Evolutionary conservation across 2,329 filamentous ascomycete species (phyloP).

Genomic region (Trichophyton verrucosum): DNA sequence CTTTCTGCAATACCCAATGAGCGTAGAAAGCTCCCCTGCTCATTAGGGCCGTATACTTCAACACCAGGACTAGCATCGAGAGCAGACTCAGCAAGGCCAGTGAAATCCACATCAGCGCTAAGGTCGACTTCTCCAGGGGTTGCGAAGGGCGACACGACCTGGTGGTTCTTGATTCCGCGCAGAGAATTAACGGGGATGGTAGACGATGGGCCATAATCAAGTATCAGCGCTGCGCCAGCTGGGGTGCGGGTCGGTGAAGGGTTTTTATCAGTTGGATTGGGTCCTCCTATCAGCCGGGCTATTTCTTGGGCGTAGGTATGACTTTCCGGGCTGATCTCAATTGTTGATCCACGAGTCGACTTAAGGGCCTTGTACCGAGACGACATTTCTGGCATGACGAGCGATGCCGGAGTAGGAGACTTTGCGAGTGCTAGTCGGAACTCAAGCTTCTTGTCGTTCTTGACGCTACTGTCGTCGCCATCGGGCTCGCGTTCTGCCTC

Average conservation of each 20-base stretch:
- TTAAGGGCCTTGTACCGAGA: constrained; percentile 66
- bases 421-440: constrained; percentile 76
- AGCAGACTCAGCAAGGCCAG: constrained; percentile 70
- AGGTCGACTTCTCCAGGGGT: constrained; percentile 75
- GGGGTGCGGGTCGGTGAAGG: constrained; percentile 35
- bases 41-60: constrained; percentile 84
- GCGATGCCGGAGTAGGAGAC: constrained; percentile 64
- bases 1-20: constrained; percentile 74
- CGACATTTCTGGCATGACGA: constrained; percentile 73
- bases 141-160: constrained; percentile 63
- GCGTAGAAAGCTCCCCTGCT: constrained; percentile 68
- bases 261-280: constrained; percentile 10
- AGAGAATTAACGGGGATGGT: constrained; percentile 80
- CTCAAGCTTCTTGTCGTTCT: constrained; percentile 49
- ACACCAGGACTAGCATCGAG: constrained; percentile 62
- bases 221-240: constrained; percentile 79
- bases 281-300: constrained; percentile 68
- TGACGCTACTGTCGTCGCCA: constrained; percentile 26
- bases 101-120: constrained; percentile 87
- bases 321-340: constrained; percentile 85
- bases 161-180: constrained; percentile 72
- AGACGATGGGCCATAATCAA: constrained; percentile 78
- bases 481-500: constrained; percentile 36
- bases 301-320: constrained; percentile 70
- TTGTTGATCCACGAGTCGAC: constrained; percentile 52